Conservation (phyloP, 805 yeast species). For the Komagataella pastoris region DNA sequence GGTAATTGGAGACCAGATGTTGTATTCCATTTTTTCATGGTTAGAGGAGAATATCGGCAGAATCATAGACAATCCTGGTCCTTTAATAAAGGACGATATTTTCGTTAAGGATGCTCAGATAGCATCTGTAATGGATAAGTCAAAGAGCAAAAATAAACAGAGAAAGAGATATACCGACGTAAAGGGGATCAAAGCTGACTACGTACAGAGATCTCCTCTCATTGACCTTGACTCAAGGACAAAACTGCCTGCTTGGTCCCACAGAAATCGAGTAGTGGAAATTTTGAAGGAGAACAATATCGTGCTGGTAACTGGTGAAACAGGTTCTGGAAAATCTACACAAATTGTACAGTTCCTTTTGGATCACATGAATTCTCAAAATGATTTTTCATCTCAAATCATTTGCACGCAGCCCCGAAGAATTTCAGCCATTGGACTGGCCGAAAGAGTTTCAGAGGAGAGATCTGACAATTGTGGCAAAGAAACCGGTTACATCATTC, state of each 20-base stretch:
- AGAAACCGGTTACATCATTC: constrained; percentile 79
- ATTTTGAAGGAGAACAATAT: constrained; percentile 48
- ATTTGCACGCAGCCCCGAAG: constrained; percentile 94
- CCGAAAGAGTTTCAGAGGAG: constrained; percentile 85
- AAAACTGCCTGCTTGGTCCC: constrained; percentile 76
- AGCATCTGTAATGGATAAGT: neutral
- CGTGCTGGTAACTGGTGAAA: constrained; percentile 84
- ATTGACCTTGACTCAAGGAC: constrained; percentile 28
- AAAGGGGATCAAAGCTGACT: constrained; percentile 19
- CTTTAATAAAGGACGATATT: constrained; percentile 19
- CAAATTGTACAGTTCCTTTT: constrained; percentile 85
- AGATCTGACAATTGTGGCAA: constrained; percentile 49
- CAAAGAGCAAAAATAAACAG: constrained; percentile 2
- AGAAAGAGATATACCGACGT: constrained; percentile 4
- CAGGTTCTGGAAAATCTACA: constrained; percentile 95
- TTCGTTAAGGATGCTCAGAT: neutral
- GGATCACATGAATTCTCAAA: constrained; percentile 42
- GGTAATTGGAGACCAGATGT: constrained; percentile 55
- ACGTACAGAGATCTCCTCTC: constrained; percentile 18
- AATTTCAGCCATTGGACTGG: constrained; percentile 88
- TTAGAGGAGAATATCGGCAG: constrained; percentile 44
- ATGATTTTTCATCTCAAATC: constrained; percentile 43
- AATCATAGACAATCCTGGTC: constrained; percentile 66
- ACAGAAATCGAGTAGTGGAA: constrained; percentile 38
- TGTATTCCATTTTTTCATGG: constrained; percentile 68